Conservation (phyloP, 257 asterid genomes). For the Marsdenia floribunda region DNA sequence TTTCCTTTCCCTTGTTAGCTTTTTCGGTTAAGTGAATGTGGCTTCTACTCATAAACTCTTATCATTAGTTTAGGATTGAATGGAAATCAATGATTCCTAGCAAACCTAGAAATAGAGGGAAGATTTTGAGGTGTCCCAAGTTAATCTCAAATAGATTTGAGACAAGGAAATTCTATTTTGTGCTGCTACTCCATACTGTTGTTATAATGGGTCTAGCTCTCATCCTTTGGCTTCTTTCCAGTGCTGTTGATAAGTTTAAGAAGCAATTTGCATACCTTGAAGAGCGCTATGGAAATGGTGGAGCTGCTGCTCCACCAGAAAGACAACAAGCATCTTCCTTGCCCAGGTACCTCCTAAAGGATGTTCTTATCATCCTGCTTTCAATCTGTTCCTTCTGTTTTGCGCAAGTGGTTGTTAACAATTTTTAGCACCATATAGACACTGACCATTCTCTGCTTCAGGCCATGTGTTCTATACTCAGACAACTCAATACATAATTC, state of each 20-base stretch:
- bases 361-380: background rate
- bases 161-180: background rate
- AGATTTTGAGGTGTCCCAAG: background rate
- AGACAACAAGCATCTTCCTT: slow-evolving; percentile 94
- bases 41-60: background rate
- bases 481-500: slow-evolving; percentile 48
- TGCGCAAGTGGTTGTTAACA: background rate
- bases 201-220: background rate
- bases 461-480: slow-evolving; percentile 70
- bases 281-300: slow-evolving; percentile 74
- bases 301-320: slow-evolving; percentile 78
- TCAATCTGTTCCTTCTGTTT: background rate
- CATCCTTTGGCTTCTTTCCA: slow-evolving; percentile 21
- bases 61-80: background rate
- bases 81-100: background rate
- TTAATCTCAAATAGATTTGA: background rate
- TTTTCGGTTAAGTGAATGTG: background rate
- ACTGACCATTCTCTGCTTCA: slow-evolving; percentile 27
- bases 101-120: background rate
- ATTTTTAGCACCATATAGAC: background rate
- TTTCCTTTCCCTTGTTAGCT: background rate
- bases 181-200: background rate
- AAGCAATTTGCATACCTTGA: slow-evolving; percentile 93
- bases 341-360: slow-evolving; percentile 49
- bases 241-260: slow-evolving; percentile 98